Base-by-base conservation (phyloP, 371 early-diverging fungal species). In the Mucor circinelloides region DNA sequence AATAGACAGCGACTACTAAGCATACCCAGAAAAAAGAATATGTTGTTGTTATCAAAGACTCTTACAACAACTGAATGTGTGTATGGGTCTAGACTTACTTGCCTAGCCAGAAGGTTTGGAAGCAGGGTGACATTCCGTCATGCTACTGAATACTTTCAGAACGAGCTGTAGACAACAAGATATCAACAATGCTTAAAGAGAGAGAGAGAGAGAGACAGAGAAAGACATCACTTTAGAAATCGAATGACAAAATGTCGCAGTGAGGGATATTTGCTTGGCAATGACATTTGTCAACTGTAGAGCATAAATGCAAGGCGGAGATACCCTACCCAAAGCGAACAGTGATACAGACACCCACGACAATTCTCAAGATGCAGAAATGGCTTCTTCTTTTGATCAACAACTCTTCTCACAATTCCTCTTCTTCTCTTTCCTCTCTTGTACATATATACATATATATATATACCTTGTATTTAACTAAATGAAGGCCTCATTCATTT, bases 51-150 rank as follows among this genome's bases (percentile, higher is more conserved):
- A n/a, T n/a, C n/a, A n/a, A n/a, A n/a, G n/a, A n/a, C n/a, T n/a
- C n/a, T n/a, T n/a, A n/a, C n/a, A n/a, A 58, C 66, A 71, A 25
- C 67, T 38, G 48, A 65, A 12, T 85, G 85, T 63, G 86, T 84
- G 0, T 84, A 82, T 66, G 87, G 85, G 30, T 66, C 70, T 60
- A 77, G 84, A 27, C 66, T 84, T 25, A 60, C n/a, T n/a, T n/a
- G n/a, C 73, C 2, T 83, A 77, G 81, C 64, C 75, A 7, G 77
- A 84, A 50, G 63, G 46, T 60, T 23, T 72, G 73, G 76, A 27
- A 17, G 40, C 19, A 52, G 57, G 31, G 23, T 31, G 21, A 54
- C 23, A 13, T 75, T 72, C 15, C 64, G 40, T n/a, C n/a, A n/a
- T n/a, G n/a, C n/a, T n/a, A n/a, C n/a, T n/a, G n/a, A n/a, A n/a